phyloP scores from a whole-genome alignment of 2,329 filamentous ascomycete species.

The Fusarium devonianum region DNA sequence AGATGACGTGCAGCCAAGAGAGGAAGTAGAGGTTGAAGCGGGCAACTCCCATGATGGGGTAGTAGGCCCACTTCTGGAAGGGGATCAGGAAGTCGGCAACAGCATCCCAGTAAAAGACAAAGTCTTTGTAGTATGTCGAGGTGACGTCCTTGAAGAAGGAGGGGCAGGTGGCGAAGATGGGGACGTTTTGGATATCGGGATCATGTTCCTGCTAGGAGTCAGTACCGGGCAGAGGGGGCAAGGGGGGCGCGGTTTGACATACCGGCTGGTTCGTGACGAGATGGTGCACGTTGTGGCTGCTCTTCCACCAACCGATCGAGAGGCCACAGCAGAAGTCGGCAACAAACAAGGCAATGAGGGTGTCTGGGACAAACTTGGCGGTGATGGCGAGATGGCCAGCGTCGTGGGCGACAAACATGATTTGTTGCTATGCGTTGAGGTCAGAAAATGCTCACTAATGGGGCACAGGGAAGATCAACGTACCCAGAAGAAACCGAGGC shows the following conservation, averaged over 20 bases:
- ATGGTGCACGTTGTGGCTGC: constrained; percentile 73
- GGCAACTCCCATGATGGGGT: constrained; percentile 70
- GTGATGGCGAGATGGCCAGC: constrained; percentile 70
- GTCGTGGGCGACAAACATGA: constrained; percentile 74
- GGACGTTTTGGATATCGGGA: constrained; percentile 70
- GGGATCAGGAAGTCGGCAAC: constrained; percentile 65
- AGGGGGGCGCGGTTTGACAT: constrained; percentile 15
- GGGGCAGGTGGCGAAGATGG: constrained; percentile 72
- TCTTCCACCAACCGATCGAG: constrained; percentile 75
- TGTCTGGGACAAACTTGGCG: constrained; percentile 64
- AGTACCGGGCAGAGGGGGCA: neutral
- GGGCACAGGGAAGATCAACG: neutral
- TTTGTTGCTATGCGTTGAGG: too few species aligned
- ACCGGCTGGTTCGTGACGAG: constrained; percentile 69
- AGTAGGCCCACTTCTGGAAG: constrained; percentile 72
- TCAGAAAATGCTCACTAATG: constrained; percentile 28
- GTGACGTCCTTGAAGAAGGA: constrained; percentile 69
- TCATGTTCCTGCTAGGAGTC: constrained; percentile 55
- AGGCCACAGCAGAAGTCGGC: constrained; percentile 71
- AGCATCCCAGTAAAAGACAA: constrained; percentile 68
- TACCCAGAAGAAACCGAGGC: constrained; percentile 70
- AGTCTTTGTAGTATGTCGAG: constrained; percentile 69
- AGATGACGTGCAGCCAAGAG: constrained; percentile 70
- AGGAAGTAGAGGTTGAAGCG: constrained; percentile 77
- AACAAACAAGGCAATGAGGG: constrained; percentile 67